These are phyloP conservation scores for Lactarius indigo DNA, from an alignment of 768 basidiomycete species.

Conservation along the genomic window DNA sequence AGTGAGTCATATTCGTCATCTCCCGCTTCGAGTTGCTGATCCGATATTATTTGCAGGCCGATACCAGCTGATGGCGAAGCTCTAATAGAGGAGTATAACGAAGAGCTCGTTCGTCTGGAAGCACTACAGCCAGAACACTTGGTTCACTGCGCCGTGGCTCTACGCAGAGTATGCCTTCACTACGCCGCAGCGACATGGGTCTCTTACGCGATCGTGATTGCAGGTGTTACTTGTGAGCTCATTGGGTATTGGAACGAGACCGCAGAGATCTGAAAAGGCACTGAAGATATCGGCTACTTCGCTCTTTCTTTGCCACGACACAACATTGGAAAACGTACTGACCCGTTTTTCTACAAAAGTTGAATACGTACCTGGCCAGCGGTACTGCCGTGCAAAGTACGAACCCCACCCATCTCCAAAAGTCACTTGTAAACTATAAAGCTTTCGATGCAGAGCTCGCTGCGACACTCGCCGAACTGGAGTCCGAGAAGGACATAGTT, in stretches of 20 bases:
- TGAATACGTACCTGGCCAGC: conserved; percentile 77
- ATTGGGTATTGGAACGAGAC: neutral
- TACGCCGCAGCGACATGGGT: neutral
- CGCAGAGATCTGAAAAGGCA: neutral
- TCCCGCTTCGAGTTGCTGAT: neutral
- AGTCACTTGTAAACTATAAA: neutral
- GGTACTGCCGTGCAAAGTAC: conserved; percentile 72
- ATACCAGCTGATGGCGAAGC: conserved; percentile 75
- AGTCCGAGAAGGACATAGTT: conserved; percentile 44
- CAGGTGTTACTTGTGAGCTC: conserved; percentile 67
- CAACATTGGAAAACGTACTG: conserved; percentile 68
- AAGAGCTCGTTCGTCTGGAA: conserved; percentile 54
- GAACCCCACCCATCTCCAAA: conserved; percentile 29
- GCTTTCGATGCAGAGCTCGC: conserved; percentile 57
- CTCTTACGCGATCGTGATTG: neutral
- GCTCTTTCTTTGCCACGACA: conserved; percentile 66
- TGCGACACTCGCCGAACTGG: conserved; percentile 64
- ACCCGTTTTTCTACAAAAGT: conserved; percentile 84
- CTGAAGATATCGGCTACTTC: conserved; percentile 81
- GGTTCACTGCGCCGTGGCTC: conserved; percentile 96
- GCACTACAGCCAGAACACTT: conserved; percentile 55
- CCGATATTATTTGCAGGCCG: conserved; percentile 40
- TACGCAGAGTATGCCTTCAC: conserved; percentile 75
- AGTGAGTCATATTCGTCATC: conserved; percentile 42
- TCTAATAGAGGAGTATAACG: conserved; percentile 72